Conservation (phyloP, 305 asterid genomes). For the Solanum hybrid region DNA sequence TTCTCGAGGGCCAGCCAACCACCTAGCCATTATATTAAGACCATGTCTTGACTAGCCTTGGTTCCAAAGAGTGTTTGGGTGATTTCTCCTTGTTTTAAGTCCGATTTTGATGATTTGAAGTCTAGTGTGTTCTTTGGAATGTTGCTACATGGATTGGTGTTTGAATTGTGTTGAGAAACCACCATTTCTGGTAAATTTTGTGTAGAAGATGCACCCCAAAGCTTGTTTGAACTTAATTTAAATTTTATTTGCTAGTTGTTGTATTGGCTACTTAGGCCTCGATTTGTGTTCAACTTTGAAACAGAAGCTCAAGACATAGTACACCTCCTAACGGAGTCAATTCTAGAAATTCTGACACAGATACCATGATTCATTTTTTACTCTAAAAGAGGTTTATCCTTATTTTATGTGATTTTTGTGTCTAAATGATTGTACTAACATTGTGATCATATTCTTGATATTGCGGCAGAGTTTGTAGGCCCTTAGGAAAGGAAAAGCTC, state of each 20-base stretch:
- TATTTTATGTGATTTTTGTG: neutral
- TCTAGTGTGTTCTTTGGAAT: neutral
- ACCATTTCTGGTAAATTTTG: neutral
- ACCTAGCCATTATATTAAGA: neutral
- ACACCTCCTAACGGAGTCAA: neutral
- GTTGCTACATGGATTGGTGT: neutral
- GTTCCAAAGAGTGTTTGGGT: neutral
- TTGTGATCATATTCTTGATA: too few species aligned
- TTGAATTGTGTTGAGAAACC: neutral
- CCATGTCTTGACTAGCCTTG: neutral
- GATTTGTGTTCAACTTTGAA: neutral
- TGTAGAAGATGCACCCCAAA: neutral
- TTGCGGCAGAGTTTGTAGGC: neutral
- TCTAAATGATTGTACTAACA: neutral
- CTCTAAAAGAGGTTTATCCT: neutral
- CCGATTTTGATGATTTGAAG: neutral
- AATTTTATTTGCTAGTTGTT: neutral
- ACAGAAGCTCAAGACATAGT: neutral
- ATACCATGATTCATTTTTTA: neutral
- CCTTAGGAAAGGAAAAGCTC: neutral
- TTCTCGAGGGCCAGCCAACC: neutral
- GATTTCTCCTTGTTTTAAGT: neutral
- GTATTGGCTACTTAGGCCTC: neutral
- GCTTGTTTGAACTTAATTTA: neutral
- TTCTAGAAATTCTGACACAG: neutral